Evolutionary conservation across 176 grass and related monocot species (phyloP).

Genomic region (Oryza officinalis): DNA sequence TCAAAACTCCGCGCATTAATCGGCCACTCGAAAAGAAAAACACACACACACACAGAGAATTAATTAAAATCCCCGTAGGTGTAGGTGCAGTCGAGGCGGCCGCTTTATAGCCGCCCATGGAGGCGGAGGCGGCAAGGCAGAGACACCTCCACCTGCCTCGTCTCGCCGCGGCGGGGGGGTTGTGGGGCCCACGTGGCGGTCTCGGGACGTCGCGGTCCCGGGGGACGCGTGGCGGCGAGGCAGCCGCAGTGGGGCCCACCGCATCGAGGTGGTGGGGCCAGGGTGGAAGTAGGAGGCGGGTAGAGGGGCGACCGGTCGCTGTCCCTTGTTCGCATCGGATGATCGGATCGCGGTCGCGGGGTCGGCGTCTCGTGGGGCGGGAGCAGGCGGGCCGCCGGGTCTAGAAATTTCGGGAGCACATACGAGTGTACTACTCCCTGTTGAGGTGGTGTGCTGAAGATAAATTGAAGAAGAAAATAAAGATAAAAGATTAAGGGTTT

Average conservation of each 20-base stretch:
- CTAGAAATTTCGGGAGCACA: slow-evolving; percentile 40
- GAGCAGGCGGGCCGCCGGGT: too few relatives aligned
- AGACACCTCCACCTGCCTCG: background rate
- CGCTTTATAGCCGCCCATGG: slow-evolving; percentile 34
- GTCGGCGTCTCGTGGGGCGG: background rate
- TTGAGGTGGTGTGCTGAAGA: too few relatives aligned
- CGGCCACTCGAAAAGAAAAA: background rate
- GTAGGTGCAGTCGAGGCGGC: background rate
- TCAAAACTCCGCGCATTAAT: background rate
- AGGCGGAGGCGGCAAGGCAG: slow-evolving; percentile 26
- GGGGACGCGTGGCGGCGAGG: slow-evolving; percentile 24
- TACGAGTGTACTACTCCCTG: background rate
- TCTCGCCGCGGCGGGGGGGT: slow-evolving; percentile 30
- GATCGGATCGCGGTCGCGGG: background rate
- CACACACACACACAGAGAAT: background rate
- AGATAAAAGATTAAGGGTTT: too few relatives aligned
- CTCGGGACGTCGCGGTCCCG: too few relatives aligned
- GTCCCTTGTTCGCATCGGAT: background rate
- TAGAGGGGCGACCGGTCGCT: background rate
- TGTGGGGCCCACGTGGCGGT: background rate
- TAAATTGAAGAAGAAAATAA: too few relatives aligned
- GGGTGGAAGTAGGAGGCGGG: background rate
- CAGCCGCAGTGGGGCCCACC: background rate
- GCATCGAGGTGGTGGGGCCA: background rate
- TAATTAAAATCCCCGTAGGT: background rate